Evolutionary conservation across 257 asterid species (phyloP), one percentile per base, ranked within the genome.

Genomic region (Gentiana dahurica): DNA sequence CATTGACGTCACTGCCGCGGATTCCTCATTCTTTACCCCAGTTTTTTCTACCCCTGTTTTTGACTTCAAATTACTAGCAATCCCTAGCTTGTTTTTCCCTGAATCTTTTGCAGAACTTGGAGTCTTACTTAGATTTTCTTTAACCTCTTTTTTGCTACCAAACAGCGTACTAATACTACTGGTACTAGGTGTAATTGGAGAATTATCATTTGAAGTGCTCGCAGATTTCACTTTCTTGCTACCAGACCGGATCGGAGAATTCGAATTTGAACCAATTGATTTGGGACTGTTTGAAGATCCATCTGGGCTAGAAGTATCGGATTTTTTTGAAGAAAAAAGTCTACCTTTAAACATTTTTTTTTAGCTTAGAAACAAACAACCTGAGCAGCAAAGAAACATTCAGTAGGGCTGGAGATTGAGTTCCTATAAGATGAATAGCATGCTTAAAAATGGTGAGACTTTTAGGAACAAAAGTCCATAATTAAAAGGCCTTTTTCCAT

Each of bases 221-320:
- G 57, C 41, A 10, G 95, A 76, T 60, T 85, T 91, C 66, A 79
- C 61, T 65, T 91, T 87, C 62, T 81, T 91, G 6, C n/a, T 57
- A 47, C 83, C 98, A 72, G 90, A 83, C 79, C 89, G 82, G 83
- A 85, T 72, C 70, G 98, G 95, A 41, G 46, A 41, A 24, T 24
- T 24, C 0, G 98, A 91, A 66, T 74, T 81, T 33, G 98, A 91
- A 44, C 96, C 98, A 46, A 71, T 33, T 12, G 98, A 87, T 78
- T 86, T 71, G 8, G 96, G 92, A 68, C 96, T 87, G 62, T 77
- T 81, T 61, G 89, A 87, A 49, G 95, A 91, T 76, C 96, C 96
- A 71, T 82, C 94, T 3, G 97, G 92, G 83, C 95, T 85, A 7
- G 87, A 85, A 62, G 94, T 61, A 51, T 81, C 93, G 2, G 96